Base-by-base conservation (phyloP, 164 flowering plant genomes). In the Houttuynia cordata region DNA sequence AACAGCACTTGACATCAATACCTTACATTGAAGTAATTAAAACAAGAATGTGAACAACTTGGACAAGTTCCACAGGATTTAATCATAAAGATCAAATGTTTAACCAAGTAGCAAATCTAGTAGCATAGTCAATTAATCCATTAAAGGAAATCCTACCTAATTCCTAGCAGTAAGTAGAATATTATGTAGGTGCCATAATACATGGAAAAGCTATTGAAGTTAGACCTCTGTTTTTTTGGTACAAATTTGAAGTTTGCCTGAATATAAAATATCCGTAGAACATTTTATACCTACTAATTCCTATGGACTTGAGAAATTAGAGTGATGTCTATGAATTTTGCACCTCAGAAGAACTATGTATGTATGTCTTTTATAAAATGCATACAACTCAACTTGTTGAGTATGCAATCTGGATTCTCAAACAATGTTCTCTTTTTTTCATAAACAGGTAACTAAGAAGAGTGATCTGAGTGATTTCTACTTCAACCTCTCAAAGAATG, bases 401-500 rank as follows among this genome's bases (percentile, higher is more conserved):
- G 37, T 30, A 6, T 30, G 37, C 6, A 6, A 45, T 17, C 17
- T 45, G 3, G 14, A 12, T 45, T 34, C 47, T 30, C 22, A 37
- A 7, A 15, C 6, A n/a, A 14, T 37, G 25, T 57, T 34, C 10
- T 20, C 22, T 13, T 12, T 8, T 25, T 45, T 58, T 18, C 42
- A 19, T 42, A 25, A 34, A 51, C 42, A 66, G 68, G 68, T 66
- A 52, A 66, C 68, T 39, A 66, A 66, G 59, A 66, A 66, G 58
- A 57, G 24, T 19, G 68, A 66, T 50, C 42, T 66, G 53, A 66
- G 63, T 13, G 68, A 66, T 45, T 66, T 66, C 42, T 66, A 66
- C 53, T 66, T 66, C 59, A 66, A 66, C 40, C 59, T 66, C 10
- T 9, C 58, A 7, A 66, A 66, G 68, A 66, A 66, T 34, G 68